These are phyloP conservation scores for Saccharomycopsis fibuligera DNA, from an alignment of 805 yeast genomes.

Conservation along the genomic window DNA sequence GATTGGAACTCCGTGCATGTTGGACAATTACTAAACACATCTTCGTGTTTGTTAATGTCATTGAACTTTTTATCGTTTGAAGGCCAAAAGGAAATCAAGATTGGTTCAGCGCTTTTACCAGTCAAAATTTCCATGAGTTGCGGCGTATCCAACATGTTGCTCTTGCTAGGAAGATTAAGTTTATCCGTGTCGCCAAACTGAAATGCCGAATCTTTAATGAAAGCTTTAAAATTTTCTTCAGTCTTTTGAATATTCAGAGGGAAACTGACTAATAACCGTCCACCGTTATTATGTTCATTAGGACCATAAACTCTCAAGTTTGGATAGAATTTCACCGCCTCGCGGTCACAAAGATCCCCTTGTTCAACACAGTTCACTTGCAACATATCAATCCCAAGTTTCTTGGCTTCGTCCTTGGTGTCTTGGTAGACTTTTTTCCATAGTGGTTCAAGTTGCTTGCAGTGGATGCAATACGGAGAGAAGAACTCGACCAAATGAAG, in stretches of 20 bases:
- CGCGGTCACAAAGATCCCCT: slow-evolving; percentile 78
- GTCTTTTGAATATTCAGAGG: slow-evolving; percentile 43
- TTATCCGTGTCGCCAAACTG: slow-evolving; percentile 36
- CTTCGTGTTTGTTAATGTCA: slow-evolving; percentile 28
- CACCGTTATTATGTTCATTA: slow-evolving; percentile 32
- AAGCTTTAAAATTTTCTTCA: slow-evolving; percentile 43
- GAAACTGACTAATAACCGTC: slow-evolving; percentile 36
- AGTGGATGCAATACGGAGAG: slow-evolving; percentile 87
- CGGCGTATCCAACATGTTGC: slow-evolving; percentile 34
- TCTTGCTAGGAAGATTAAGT: slow-evolving; percentile 36
- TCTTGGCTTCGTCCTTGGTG: slow-evolving; percentile 39
- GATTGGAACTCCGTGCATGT: slow-evolving; percentile 46
- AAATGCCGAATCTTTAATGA: slow-evolving; percentile 47
- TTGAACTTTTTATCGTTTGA: slow-evolving; percentile 35
- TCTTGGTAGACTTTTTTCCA: slow-evolving; percentile 66
- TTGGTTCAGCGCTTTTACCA: slow-evolving; percentile 45
- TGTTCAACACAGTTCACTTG: slow-evolving; percentile 82
- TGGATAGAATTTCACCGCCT: slow-evolving; percentile 65
- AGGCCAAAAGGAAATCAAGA: slow-evolving; percentile 64
- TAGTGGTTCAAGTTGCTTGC: slow-evolving; percentile 68
- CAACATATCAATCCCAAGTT: slow-evolving; percentile 46
- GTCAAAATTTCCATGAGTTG: slow-evolving; percentile 43
- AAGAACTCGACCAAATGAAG: slow-evolving; percentile 78
- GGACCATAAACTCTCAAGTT: slow-evolving; percentile 64
- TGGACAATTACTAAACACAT: slow-evolving; percentile 38